These are phyloP conservation scores for Lumnitzera racemosa DNA, from an alignment of 345 rosid genomes.

Conservation along the genomic window DNA sequence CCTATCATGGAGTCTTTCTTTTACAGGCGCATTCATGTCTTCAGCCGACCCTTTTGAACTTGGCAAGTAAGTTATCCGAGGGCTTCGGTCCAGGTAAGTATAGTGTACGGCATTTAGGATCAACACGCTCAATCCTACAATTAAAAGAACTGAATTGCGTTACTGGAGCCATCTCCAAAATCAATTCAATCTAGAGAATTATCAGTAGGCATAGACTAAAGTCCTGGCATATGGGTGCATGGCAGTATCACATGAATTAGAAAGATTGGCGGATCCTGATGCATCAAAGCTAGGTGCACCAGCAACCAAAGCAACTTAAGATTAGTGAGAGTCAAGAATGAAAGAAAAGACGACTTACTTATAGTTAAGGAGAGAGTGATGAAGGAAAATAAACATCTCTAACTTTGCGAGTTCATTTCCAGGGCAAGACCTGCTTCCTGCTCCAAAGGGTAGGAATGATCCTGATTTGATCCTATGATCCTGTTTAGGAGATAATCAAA, in stretches of 20 bases:
- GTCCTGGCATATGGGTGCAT: neutral
- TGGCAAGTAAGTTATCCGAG: slow-evolving; percentile 4
- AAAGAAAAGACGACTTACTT: slow-evolving; percentile 12
- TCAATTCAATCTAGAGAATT: neutral
- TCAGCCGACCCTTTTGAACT: slow-evolving; percentile 2
- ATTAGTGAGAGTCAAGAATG: neutral
- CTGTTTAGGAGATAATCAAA: slow-evolving; percentile 4
- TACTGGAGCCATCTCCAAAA: neutral
- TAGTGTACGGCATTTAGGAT: slow-evolving; percentile 1
- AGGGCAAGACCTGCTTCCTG: slow-evolving; percentile 35
- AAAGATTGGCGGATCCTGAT: too few species aligned
- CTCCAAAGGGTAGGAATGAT: slow-evolving; percentile 34
- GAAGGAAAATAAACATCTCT: slow-evolving; percentile 28
- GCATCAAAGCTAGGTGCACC: too few species aligned
- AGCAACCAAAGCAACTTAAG: neutral
- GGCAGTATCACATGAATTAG: neutral
- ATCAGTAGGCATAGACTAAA: neutral
- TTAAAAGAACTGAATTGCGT: neutral
- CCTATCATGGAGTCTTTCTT: neutral
- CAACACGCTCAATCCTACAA: slow-evolving; percentile 10
- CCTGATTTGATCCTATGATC: slow-evolving; percentile 24
- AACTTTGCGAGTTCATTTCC: slow-evolving; percentile 34
- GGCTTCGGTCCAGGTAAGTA: slow-evolving; percentile 7
- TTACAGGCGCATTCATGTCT: neutral
- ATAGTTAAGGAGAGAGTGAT: slow-evolving; percentile 32